Conservation (phyloP, 495 filamentous ascomycete genomes). For the Penicillium nucicola region DNA sequence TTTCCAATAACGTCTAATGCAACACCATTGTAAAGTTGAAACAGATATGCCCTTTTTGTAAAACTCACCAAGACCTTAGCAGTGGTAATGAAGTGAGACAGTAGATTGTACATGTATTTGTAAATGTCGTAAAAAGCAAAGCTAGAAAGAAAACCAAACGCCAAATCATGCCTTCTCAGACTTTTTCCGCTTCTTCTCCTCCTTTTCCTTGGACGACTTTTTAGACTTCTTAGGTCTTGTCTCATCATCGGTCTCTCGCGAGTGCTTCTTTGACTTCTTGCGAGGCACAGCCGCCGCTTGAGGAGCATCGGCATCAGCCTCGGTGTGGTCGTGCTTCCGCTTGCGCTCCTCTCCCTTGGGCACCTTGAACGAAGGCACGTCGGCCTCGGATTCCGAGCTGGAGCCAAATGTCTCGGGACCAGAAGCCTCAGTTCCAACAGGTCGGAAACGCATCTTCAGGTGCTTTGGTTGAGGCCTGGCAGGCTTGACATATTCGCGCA, state of each 20-base stretch:
- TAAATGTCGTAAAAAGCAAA: slow-evolving; percentile 18
- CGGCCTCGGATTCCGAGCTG: slow-evolving; percentile 44
- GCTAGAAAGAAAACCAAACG: slow-evolving; percentile 19
- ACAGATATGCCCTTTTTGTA: no score
- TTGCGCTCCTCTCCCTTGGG: slow-evolving; percentile 39
- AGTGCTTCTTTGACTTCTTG: slow-evolving; percentile 47
- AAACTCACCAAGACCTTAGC: no score
- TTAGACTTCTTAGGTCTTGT: slow-evolving; percentile 33
- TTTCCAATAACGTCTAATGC: no score
- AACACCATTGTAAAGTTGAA: no score
- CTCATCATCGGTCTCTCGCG: slow-evolving; percentile 20
- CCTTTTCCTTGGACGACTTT: slow-evolving; percentile 39
- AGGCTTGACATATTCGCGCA: slow-evolving; percentile 38
- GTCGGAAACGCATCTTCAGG: slow-evolving; percentile 58
- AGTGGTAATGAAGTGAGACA: neutral
- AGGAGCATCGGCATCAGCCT: slow-evolving; percentile 32
- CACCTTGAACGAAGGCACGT: slow-evolving; percentile 38
- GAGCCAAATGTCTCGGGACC: slow-evolving; percentile 47
- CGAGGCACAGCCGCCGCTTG: slow-evolving; percentile 27
- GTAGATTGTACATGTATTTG: slow-evolving; percentile 23
- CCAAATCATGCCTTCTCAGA: slow-evolving; percentile 34
- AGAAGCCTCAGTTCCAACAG: slow-evolving; percentile 46
- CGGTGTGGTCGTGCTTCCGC: slow-evolving; percentile 39
- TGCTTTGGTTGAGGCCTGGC: slow-evolving; percentile 54
- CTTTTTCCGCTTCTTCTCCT: slow-evolving; percentile 46